Percentiles rank a stretch among this genome's conserved stretches.
Conservation (phyloP, 345 rosid species). For the Balakata baccata region DNA sequence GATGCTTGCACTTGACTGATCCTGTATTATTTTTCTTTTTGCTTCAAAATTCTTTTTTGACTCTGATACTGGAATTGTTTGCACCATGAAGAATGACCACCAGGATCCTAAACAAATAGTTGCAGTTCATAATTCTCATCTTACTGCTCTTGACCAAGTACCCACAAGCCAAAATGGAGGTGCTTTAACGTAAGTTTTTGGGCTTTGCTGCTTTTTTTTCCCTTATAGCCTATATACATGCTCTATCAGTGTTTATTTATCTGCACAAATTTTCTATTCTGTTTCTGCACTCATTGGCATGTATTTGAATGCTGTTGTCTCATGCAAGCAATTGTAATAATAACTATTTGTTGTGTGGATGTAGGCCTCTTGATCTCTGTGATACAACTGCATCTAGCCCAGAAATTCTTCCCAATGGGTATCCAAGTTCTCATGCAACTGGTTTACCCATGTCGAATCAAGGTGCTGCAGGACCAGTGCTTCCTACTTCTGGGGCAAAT, state of each 20-base stretch:
- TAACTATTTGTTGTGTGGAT: slow-evolving; percentile 36
- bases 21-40: slow-evolving; percentile 10
- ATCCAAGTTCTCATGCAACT: slow-evolving; percentile 55
- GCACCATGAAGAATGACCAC: slow-evolving; percentile 56
- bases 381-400: slow-evolving; percentile 59
- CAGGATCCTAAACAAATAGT: slow-evolving; percentile 71
- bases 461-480: slow-evolving; percentile 55
- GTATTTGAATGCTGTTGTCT: slow-evolving; percentile 3
- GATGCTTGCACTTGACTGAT: not conserved
- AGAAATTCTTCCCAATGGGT: slow-evolving; percentile 56
- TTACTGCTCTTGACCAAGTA: slow-evolving; percentile 77
- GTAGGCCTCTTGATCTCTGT: slow-evolving; percentile 95
- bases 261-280: not conserved
- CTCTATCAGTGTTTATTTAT: not conserved
- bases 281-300: not conserved
- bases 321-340: slow-evolving; percentile 16
- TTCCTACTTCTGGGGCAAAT: slow-evolving; percentile 61
- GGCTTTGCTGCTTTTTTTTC: slow-evolving; percentile 7
- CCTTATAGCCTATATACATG: not conserved
- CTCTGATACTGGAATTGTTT: slow-evolving; percentile 25
- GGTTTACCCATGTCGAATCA: slow-evolving; percentile 61
- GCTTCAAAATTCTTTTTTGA: slow-evolving; percentile 24
- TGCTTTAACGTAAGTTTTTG: slow-evolving; percentile 62
- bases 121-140: slow-evolving; percentile 74
- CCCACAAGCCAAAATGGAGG: slow-evolving; percentile 77